A percentile compares a stretch with the other conserved stretches of the same genome.
Evolutionary conservation across 116 monocot species (phyloP).

Genomic region (Posidonia oceanica): DNA sequence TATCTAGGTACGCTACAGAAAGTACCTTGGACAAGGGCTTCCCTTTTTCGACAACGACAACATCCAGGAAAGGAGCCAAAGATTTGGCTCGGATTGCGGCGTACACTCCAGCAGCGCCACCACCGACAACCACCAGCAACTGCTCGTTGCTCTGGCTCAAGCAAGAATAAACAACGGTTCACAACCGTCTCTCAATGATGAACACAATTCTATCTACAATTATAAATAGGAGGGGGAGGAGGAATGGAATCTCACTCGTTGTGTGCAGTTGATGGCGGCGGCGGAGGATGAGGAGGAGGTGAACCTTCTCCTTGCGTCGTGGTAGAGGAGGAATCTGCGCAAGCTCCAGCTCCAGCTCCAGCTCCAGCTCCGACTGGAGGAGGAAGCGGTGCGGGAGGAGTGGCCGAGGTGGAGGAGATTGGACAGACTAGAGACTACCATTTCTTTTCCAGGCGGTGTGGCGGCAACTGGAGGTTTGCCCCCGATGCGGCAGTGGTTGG

Average conservation of each 20-base stretch:
- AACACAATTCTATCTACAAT: background rate
- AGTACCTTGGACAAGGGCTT: constrained; percentile 83
- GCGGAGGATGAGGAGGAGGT: background rate
- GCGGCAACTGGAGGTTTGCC: too few species aligned
- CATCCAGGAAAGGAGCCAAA: constrained; percentile 55
- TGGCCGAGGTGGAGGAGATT: background rate
- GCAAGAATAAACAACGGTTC: background rate
- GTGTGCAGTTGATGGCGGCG: background rate
- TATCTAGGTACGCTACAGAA: background rate
- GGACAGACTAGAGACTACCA: background rate
- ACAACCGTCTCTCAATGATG: background rate
- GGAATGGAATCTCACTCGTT: background rate
- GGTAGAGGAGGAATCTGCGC: background rate
- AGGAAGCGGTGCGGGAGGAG: background rate
- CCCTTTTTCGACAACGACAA: constrained; percentile 84
- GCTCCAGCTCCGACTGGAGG: background rate
- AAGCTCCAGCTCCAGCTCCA: background rate
- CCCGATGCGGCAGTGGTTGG: too few species aligned
- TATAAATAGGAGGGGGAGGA: background rate
- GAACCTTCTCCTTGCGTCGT: background rate
- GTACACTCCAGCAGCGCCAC: constrained; percentile 91
- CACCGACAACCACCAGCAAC: constrained; percentile 75
- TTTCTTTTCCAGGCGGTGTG: background rate
- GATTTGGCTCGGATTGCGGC: constrained; percentile 81
- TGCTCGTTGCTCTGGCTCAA: constrained; percentile 18